Evolutionary conservation across 2,329 filamentous ascomycete genomes (phyloP), one percentile per base, ranked within the genome.

Genomic region (Aspergillus fructus): DNA sequence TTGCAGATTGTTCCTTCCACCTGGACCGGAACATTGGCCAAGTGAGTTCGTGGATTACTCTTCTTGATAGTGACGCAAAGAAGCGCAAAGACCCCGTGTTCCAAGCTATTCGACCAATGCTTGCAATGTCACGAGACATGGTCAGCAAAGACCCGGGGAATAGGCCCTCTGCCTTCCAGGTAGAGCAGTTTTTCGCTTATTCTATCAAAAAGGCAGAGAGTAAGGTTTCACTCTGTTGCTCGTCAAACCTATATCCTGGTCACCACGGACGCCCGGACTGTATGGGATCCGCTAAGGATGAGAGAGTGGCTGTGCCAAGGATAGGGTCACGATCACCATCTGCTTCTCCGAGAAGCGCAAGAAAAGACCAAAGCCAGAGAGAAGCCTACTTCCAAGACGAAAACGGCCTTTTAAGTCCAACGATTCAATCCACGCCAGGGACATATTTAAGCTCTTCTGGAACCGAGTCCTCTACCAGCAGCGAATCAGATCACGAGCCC

Each of bases 1-100:
- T 81, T 9, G 78, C 78, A 3, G 84, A 86, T 64, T 78, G 82
- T 1, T 84, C 82, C 2, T 87, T 84, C 65, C 84, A 86, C 63
- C 77, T 79, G 0, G 59, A 70, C 23, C 68, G 70, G 3, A 84
- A 86, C 59, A 71, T 80, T 1, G 77, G 79, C 12, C 83, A 83
- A 61, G 73, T 86, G 5, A 74, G 78, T n/a, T 78, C 78, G 0
- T 87, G 85, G 84, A 81, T 85, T 51, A 72, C 75, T 1, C 60
- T 76, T 2, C 64, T 85, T 5, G 78, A 83, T 43, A 73, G 76
- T n/a, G 78, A 81, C 7, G 79, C 77, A 5, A 66, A 72, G 54
- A 78, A 79, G 59, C 70, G 70, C 4, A 76, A 75, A 51, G 72
- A 76, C 40, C 64, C 67, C 1, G 66, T 66, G 2, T 78, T 75